Evolutionary conservation across 129 eudicot species (phyloP), one percentile per base, ranked within the genome.

Genomic region (Lactuca sativa): DNA sequence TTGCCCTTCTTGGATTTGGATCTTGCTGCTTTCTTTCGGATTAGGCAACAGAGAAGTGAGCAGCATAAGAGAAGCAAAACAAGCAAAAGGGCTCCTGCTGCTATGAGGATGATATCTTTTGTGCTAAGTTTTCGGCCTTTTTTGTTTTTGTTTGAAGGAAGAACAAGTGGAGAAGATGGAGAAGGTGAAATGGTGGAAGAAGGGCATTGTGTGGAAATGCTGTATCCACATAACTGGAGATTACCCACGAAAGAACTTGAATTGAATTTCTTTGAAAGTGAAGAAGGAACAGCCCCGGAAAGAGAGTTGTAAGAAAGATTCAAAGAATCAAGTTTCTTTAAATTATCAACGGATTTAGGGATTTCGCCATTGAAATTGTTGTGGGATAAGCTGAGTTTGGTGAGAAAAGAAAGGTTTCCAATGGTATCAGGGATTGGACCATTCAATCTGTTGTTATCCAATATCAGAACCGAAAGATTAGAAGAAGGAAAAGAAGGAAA

Each of bases 191-290:
- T 58, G 4, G 86, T 59, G 9, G 90, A 66, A 47, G 84, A 55
- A 69, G 83, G 82, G 54, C 97, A 90, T 13, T 85, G 84, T 6
- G 84, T 69, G 21, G 93, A 79, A 58, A 71, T 16, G 58, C 85
- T 83, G 61, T 81, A 93, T 18, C 99, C 97, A 58, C 99, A 95
- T 17, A 95, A 75, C 78, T 85, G 80, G 60, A 87, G 3, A 63
- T 95, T 95, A 9, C 99, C 99, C 4, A 83, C 86, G 67, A 95
- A 95, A 25, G 97, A 85, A 62, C 81, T 81, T 9, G 95, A 82
- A 51, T 87, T 95, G 72, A 95, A 95, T 66, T 80, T 85, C 59
- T 70, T 74, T 11, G 77, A 7, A 10, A 95, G 89, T 31, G n/a
- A 52, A 41, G 86, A 60, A 10, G 95, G 97, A 30, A 95, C 96